Base-by-base conservation (phyloP, 306 rosid genomes). In the Bauhinia variegata region DNA sequence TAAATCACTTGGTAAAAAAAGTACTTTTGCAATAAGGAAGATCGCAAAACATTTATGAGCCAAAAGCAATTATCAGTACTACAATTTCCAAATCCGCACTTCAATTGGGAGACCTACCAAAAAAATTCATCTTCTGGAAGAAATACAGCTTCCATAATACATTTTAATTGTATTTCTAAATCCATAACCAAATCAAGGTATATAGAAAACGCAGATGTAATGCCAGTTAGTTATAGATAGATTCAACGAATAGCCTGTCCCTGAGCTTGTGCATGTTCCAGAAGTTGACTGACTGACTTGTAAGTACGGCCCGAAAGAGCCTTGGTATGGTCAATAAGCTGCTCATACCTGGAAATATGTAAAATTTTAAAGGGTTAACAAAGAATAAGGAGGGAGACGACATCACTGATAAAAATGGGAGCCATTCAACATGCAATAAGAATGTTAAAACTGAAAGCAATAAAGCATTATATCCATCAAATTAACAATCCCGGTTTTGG, bases 321-420 rank as follows among this genome's bases (percentile, higher is more conserved):
- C 80, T 91, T 88, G 4, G 97, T 77, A 72, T 88, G 96, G 75
- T 93, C 97, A 34, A 89, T 89, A 80, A 93, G 83, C 58, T 89
- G 97, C 79, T 93, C 98, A 41, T 89, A 83, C 85, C 97, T 93
- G 95, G 13, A 73, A 52, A 65, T 4, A 12, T 41, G 52, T 16
- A 37, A 36, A 10, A 47, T 62, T 74, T 39, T 41, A 36, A 33
- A 51, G 16, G 50, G 11, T 36, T 6, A 36, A 36, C 8, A 8
- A 36, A 36, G 9, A 36, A 36, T 5, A 36, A 13, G 7, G 46
- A 66, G 44, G 17, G 7, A 6, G 4, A 5, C 1, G 28, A 14
- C 33, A 13, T 39, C 30, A 43, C 1, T 23, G 9, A 43, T 18
- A 11, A 16, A 8, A 10, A 1, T 41, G 17, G 28, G 38, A 8